phyloP scores from a whole-genome alignment of 208 protist genomes.

The Phytomonas sp. region DNA sequence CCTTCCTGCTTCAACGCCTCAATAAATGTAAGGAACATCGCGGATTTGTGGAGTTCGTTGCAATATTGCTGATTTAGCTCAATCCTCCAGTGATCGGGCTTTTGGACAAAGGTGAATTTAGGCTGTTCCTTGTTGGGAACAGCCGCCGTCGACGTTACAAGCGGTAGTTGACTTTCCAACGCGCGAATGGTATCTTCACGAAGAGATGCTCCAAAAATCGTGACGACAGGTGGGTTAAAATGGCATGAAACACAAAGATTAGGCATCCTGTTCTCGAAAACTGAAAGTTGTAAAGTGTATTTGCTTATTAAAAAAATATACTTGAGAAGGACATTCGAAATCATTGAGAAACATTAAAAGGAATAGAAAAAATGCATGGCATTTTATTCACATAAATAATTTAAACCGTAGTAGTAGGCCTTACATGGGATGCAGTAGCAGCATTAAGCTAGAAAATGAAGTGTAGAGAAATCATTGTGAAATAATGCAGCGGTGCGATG shows the following conservation, averaged over 20 bases:
- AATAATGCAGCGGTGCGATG: background rate
- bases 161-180: conserved; percentile 70
- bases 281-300: background rate
- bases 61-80: conserved; percentile 88
- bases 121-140: conserved; percentile 59
- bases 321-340: background rate
- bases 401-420: background rate
- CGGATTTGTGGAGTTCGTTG: conserved; percentile 81
- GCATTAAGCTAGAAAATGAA: background rate
- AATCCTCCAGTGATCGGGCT: conserved; percentile 85
- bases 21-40: conserved; percentile 70
- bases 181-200: conserved; percentile 81
- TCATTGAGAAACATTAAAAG: conserved; percentile 7
- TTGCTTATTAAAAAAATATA: background rate
- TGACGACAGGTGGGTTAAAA: conserved; percentile 87
- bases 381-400: background rate
- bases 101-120: conserved; percentile 68
- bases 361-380: background rate
- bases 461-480: background rate
- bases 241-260: conserved; percentile 87
- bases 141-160: conserved; percentile 54
- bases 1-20: conserved; percentile 76
- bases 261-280: conserved; percentile 41
- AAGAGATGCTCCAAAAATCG: conserved; percentile 73
- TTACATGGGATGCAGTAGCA: background rate